Conservation (phyloP, 345 rosid genomes). For the Tarenaya hassleriana region DNA sequence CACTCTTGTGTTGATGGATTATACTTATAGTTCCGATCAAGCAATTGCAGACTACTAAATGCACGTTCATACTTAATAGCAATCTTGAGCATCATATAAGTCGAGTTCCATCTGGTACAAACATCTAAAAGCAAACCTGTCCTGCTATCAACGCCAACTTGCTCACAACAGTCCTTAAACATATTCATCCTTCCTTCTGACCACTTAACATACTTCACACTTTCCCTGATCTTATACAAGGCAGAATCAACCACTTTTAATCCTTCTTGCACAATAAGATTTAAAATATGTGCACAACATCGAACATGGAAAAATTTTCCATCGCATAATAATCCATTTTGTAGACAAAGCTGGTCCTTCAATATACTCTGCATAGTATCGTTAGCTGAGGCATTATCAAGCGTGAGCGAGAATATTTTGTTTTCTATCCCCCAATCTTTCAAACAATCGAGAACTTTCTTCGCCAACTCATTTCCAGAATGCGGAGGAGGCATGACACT, state of each 20-base stretch:
- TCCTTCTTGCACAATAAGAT: background rate
- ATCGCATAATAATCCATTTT: conserved; percentile 3
- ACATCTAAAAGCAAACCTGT: background rate
- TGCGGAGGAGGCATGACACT: conserved; percentile 9
- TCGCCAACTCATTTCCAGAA: conserved; percentile 5
- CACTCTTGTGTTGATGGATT: background rate
- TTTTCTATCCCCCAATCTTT: conserved; percentile 11
- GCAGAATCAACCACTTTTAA: background rate
- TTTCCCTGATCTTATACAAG: background rate
- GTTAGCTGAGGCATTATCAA: conserved; percentile 13
- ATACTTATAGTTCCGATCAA: background rate
- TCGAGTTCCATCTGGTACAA: background rate
- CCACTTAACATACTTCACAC: background rate
- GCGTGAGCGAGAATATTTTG: background rate
- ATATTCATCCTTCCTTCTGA: background rate
- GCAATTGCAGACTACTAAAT: background rate
- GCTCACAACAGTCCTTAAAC: background rate
- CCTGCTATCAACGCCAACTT: background rate
- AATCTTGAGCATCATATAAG: background rate
- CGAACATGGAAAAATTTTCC: background rate
- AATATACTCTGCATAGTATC: conserved; percentile 10
- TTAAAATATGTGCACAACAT: background rate
- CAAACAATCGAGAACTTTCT: conserved; percentile 1
- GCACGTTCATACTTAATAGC: conserved; percentile 1
- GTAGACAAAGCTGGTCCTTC: conserved; percentile 2